A percentile compares a stretch with the other conserved stretches of the same genome.
Conservation (phyloP, 2,329 filamentous ascomycete genomes). For the Fusarium newnesense region DNA sequence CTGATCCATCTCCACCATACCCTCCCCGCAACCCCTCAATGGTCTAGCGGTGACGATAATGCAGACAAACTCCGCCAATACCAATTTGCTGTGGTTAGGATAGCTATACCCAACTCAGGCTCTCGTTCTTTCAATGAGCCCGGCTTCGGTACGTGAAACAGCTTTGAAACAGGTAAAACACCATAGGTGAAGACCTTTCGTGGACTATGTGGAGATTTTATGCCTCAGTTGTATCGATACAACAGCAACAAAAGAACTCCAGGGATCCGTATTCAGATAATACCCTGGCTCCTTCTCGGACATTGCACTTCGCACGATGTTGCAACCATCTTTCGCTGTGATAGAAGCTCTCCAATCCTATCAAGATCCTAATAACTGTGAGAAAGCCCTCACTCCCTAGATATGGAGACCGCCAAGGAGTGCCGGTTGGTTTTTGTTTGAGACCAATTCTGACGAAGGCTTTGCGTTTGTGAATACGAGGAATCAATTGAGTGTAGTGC, state of each 20-base stretch:
- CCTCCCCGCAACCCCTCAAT: conserved; percentile 19
- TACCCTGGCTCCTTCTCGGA: conserved; percentile 16
- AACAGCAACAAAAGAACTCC: conserved; percentile 14
- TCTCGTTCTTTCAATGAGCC: background rate
- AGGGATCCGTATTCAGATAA: conserved; percentile 9
- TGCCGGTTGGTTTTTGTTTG: conserved; percentile 20
- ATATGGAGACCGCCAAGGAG: conserved; percentile 34
- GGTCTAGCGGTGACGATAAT: background rate
- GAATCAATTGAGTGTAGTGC: background rate
- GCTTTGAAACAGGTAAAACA: conserved; percentile 12
- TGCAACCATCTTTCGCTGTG: conserved; percentile 12
- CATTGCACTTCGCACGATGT: conserved; percentile 13
- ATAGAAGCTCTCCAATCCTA: conserved; percentile 29
- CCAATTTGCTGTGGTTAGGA: background rate
- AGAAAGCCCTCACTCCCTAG: conserved; percentile 5
- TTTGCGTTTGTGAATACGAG: background rate
- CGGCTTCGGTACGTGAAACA: conserved; percentile 3
- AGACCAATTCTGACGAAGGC: background rate
- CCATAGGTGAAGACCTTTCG: conserved; percentile 7
- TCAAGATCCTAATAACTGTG: conserved; percentile 1
- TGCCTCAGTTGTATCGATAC: conserved; percentile 20
- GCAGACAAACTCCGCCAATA: conserved; percentile 5
- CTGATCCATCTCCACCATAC: conserved; percentile 10
- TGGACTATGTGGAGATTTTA: conserved; percentile 4
- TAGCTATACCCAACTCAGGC: conserved; percentile 1